Conservation (phyloP, 257 asterid species). For the Salvia miltiorrhiza region DNA sequence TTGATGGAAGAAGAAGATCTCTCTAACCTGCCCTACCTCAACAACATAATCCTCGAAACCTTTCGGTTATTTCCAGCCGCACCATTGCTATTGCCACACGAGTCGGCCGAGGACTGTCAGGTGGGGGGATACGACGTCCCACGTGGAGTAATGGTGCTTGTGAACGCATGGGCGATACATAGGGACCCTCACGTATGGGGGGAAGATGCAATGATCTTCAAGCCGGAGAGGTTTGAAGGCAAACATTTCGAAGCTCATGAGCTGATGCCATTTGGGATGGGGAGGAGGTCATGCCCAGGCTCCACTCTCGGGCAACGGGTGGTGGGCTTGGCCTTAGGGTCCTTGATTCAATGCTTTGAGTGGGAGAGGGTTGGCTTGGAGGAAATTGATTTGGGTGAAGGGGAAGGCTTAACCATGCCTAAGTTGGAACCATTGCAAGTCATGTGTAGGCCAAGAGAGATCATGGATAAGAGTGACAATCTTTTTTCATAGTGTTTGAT, state of each 20-base stretch:
- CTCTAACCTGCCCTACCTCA: slow-evolving; percentile 27
- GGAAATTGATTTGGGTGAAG: slow-evolving; percentile 32
- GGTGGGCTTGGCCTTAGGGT: slow-evolving; percentile 26
- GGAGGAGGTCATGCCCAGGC: slow-evolving; percentile 36
- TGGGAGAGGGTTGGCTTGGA: slow-evolving; percentile 25
- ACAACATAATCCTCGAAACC: slow-evolving; percentile 22
- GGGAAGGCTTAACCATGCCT: slow-evolving; percentile 29
- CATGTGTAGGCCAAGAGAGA: slow-evolving; percentile 24
- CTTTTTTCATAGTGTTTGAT: no score
- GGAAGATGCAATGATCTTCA: slow-evolving; percentile 10
- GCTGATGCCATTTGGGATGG: slow-evolving; percentile 35
- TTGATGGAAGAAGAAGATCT: slow-evolving; percentile 24
- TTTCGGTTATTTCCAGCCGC: slow-evolving; percentile 26
- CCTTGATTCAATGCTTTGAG: slow-evolving; percentile 35
- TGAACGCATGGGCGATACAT: slow-evolving; percentile 37
- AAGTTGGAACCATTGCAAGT: slow-evolving; percentile 26
- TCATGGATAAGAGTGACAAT: not conserved
- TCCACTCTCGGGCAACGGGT: slow-evolving; percentile 19
- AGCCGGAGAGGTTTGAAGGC: slow-evolving; percentile 36
- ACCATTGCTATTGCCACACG: slow-evolving; percentile 27
- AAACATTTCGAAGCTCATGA: not conserved
- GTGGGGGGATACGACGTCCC: slow-evolving; percentile 35
- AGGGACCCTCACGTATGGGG: slow-evolving; percentile 32
- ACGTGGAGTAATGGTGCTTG: slow-evolving; percentile 9
- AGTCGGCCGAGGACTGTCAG: slow-evolving; percentile 24